Conservation (phyloP, 352 stramenopile genomes). For the Elongisporangium senticosum region DNA sequence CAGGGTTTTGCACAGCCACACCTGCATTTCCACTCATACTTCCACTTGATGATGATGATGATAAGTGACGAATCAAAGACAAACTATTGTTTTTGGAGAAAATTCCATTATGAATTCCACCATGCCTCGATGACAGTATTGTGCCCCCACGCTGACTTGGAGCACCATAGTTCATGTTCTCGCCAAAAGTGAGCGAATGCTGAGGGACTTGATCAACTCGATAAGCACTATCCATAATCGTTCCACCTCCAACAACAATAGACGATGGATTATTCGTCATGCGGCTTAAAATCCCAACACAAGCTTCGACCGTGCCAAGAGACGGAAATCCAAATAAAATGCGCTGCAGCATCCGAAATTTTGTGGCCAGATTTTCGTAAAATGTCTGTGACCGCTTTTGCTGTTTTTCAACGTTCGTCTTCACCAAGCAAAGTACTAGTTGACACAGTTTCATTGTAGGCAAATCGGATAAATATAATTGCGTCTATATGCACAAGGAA, state of each 20-base stretch:
- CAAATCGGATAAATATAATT: slow-evolving; percentile 57
- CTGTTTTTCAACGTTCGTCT: slow-evolving; percentile 58
- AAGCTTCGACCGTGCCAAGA: slow-evolving; percentile 65
- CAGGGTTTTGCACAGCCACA: slow-evolving; percentile 60
- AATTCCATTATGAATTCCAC: slow-evolving; percentile 12
- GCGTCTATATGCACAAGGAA: slow-evolving; percentile 24
- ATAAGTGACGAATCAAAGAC: slow-evolving; percentile 20
- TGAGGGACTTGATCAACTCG: slow-evolving; percentile 41
- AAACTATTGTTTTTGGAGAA: slow-evolving; percentile 28
- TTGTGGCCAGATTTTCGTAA: slow-evolving; percentile 65
- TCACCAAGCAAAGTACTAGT: slow-evolving; percentile 65
- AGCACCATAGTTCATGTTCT: slow-evolving; percentile 45
- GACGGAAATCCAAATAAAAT: slow-evolving; percentile 74
- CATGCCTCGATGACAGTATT: slow-evolving; percentile 15
- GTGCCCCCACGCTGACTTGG: slow-evolving; percentile 17
- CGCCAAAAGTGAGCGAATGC: slow-evolving; percentile 51
- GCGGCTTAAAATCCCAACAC: slow-evolving; percentile 61
- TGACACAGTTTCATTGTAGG: slow-evolving; percentile 76
- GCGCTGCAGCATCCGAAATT: slow-evolving; percentile 70
- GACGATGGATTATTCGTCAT: slow-evolving; percentile 73
- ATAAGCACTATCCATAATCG: slow-evolving; percentile 9
- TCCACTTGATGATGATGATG: slow-evolving; percentile 37
- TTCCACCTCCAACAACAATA: slow-evolving; percentile 4
- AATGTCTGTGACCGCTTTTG: slow-evolving; percentile 52
- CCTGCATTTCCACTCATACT: slow-evolving; percentile 16